Percentiles rank a stretch among this genome's conserved stretches.
Conservation (phyloP, 1,139 yeast species). For the Scheffersomyces illinoinensis region DNA sequence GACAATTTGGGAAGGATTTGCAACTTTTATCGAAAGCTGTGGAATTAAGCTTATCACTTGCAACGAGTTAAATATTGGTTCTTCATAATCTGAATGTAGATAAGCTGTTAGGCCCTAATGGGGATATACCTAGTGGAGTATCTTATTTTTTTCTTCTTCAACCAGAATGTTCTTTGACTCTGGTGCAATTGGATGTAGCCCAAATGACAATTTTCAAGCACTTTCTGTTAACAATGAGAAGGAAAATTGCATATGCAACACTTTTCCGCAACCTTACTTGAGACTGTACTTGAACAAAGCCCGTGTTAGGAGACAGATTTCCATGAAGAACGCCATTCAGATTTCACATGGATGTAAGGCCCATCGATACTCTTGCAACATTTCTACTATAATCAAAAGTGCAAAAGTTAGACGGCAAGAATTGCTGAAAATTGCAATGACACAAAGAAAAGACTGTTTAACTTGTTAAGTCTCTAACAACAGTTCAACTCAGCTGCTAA, state of each 20-base stretch:
- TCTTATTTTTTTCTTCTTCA: not conserved
- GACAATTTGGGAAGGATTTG: not conserved
- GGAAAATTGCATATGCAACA: not conserved
- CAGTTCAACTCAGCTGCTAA: not conserved
- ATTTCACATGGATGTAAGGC: not conserved
- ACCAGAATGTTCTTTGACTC: not conserved
- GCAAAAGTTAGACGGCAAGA: not conserved
- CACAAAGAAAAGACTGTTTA: not conserved
- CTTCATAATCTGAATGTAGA: not conserved
- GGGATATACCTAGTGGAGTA: not conserved
- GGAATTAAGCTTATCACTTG: not conserved
- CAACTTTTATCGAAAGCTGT: not conserved
- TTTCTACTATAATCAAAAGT: not conserved
- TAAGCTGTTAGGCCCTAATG: not conserved
- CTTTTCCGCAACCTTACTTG: not conserved
- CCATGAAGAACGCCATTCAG: not conserved
- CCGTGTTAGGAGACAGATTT: not conserved
- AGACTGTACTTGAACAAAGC: not conserved
- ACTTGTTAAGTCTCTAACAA: not conserved
- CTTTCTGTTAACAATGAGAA: not conserved
- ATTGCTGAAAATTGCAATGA: not conserved
- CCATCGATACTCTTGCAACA: not conserved
- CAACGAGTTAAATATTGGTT: not conserved
- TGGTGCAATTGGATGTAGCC: not conserved
- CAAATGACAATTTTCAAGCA: not conserved